Evolutionary conservation across 176 grass and related monocot species (phyloP), one percentile per base, ranked within the genome.

Genomic region (Stipa capillata): DNA sequence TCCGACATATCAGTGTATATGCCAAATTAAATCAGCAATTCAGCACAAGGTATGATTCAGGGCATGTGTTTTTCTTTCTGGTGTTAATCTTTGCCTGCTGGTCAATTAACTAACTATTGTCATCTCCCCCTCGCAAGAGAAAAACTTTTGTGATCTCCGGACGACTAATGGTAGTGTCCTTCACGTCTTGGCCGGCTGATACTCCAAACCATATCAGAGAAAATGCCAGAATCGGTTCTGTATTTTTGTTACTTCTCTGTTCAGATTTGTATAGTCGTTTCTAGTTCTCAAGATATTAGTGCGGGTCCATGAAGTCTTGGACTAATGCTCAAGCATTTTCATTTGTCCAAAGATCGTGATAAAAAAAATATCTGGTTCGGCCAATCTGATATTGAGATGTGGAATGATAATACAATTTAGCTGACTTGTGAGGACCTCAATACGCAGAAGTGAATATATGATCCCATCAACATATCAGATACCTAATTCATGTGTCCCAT

Each of bases 251-350:
- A 12, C 28, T n/a, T 20, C 18, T n/a, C 15, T 41, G 9, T 41
- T 55, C 2, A 8, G 35, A 18, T 67, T n/a, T 55, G 9, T 44
- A 80, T 41, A 67, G 1, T 8, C 1, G 44, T 28, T 37, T 67
- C 23, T 27, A 66, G 47, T 40, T 68, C 15, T 39, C 6, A 53
- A 79, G 43, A 67, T 45, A 35, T 44, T 85, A 71, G 76, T 80
- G 84, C 20, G 77, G 55, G 57, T 73, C 57, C 67, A 85, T 55
- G 37, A 74, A 80, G n/a, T n/a, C 35, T 54, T 42, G 24, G 14
- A 54, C 20, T 73, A 25, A 64, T 37, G 53, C 4, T 28, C 16
- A 17, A 53, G 4, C 45, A 21, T 65, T 68, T 31, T 80, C 16
- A 31, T 69, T 55, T 31, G 48, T 56, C 49, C 63, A 55, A 10